Percentiles rank a stretch among this genome's conserved stretches.
Evolutionary conservation across 495 filamentous ascomycete genomes (phyloP).

Genomic region (Pyronema domesticum): DNA sequence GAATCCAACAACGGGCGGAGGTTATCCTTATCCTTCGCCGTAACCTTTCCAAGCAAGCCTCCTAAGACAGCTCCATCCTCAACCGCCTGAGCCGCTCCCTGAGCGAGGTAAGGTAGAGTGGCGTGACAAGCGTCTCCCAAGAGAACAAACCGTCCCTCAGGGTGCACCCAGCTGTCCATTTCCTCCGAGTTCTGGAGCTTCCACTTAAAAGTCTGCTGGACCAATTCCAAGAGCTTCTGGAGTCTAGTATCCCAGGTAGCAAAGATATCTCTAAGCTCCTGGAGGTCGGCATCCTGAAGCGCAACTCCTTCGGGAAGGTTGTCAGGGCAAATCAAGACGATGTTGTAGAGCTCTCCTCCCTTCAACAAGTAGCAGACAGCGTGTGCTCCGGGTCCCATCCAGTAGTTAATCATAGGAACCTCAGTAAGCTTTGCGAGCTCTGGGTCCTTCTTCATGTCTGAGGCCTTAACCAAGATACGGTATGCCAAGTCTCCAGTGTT

Average conservation of each 20-base stretch:
- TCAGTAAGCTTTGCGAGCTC: constrained; percentile 30
- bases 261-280: constrained; percentile 36
- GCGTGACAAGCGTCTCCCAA: constrained; percentile 49
- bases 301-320: constrained; percentile 32
- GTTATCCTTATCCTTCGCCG: not conserved
- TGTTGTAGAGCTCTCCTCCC: constrained; percentile 36
- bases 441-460: constrained; percentile 32
- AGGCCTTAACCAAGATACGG: constrained; percentile 35
- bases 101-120: constrained; percentile 50
- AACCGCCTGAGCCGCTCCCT: constrained; percentile 37
- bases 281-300: constrained; percentile 28
- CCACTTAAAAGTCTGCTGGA: constrained; percentile 36
- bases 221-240: constrained; percentile 30
- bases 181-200: constrained; percentile 28
- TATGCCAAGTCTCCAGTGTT: constrained; percentile 46
- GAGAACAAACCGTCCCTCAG: constrained; percentile 23
- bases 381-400: constrained; percentile 45
- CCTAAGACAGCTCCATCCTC: constrained; percentile 40
- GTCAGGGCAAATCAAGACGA: constrained; percentile 39
- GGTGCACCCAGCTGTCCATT: constrained; percentile 28
- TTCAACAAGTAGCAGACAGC: constrained; percentile 41
- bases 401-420: constrained; percentile 47
- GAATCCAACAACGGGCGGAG: not conserved
- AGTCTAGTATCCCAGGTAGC: constrained; percentile 36
- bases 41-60: constrained; percentile 25